These are phyloP conservation scores for Metschnikowia proteae DNA, from an alignment of 805 yeast genomes.

Conservation along the genomic window DNA sequence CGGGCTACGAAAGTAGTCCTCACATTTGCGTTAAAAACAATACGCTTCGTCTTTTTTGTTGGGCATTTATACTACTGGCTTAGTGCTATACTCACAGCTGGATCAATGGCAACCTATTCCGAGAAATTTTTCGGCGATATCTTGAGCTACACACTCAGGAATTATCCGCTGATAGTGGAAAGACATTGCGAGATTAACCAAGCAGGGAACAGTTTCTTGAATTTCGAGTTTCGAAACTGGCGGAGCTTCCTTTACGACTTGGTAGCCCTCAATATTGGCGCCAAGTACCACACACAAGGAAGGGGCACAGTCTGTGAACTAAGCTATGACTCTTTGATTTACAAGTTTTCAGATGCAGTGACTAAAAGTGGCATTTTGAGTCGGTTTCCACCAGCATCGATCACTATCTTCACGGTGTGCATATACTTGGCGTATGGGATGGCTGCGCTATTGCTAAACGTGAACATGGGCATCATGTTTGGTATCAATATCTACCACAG, in stretches of 20 bases:
- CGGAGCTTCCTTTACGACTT: conserved; percentile 18
- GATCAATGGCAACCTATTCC: conserved; percentile 30
- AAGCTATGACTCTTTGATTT: conserved; percentile 11
- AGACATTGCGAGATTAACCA: conserved; percentile 7
- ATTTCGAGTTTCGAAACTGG: conserved; percentile 7
- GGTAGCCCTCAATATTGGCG: conserved; percentile 5
- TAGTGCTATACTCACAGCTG: conserved; percentile 21
- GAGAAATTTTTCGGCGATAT: conserved; percentile 26
- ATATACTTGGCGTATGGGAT: conserved; percentile 14
- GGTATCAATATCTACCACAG: not conserved
- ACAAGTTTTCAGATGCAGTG: conserved; percentile 14
- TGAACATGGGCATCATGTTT: conserved; percentile 10
- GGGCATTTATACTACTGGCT: conserved; percentile 13
- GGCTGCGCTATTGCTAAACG: conserved; percentile 13
- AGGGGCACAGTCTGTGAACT: conserved; percentile 6
- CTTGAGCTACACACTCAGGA: conserved; percentile 24
- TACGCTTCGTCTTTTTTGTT: conserved; percentile 8
- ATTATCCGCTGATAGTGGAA: conserved; percentile 15
- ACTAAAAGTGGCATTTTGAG: conserved; percentile 5
- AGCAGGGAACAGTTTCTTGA: not conserved
- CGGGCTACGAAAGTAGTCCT: not conserved
- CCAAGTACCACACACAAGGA: not conserved
- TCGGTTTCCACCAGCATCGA: conserved; percentile 7
- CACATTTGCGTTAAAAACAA: conserved; percentile 11
- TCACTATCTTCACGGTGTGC: conserved; percentile 11